Conservation (phyloP, 345 rosid genomes). For the Eucalyptus marginata region DNA sequence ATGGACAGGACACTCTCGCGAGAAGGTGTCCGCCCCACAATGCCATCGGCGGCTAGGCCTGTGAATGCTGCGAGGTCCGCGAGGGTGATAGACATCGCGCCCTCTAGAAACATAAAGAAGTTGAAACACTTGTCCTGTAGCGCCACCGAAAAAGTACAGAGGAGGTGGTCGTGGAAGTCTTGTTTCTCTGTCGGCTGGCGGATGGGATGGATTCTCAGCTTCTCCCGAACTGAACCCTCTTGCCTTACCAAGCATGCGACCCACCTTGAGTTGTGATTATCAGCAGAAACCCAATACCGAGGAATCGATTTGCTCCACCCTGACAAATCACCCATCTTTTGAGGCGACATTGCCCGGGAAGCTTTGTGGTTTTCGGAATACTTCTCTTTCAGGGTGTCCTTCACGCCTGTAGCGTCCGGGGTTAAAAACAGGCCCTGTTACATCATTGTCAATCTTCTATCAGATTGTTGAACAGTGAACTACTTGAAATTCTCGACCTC, state of each 20-base stretch:
- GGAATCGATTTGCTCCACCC: not conserved
- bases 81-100: not conserved
- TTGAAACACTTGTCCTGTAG: not conserved
- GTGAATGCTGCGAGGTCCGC: not conserved
- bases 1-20: not conserved
- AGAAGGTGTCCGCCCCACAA: not conserved
- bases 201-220: not conserved
- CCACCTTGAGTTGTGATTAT: not conserved
- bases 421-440: not conserved
- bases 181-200: not conserved
- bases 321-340: not conserved
- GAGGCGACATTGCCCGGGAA: not conserved
- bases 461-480: not conserved
- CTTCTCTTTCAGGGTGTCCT: not conserved
- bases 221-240: not conserved
- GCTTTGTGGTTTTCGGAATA: not conserved
- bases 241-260: not conserved
- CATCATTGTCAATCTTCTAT: not conserved
- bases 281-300: not conserved
- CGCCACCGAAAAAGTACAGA: not conserved
- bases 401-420: not conserved
- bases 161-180: not conserved
- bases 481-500: not conserved
- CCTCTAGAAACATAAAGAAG: not conserved
- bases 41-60: not conserved